Percentiles rank a stretch among this genome's conserved stretches.
phyloP scores from a whole-genome alignment of 2,329 filamentous ascomycete species.

The Fusarium oligoseptatum region DNA sequence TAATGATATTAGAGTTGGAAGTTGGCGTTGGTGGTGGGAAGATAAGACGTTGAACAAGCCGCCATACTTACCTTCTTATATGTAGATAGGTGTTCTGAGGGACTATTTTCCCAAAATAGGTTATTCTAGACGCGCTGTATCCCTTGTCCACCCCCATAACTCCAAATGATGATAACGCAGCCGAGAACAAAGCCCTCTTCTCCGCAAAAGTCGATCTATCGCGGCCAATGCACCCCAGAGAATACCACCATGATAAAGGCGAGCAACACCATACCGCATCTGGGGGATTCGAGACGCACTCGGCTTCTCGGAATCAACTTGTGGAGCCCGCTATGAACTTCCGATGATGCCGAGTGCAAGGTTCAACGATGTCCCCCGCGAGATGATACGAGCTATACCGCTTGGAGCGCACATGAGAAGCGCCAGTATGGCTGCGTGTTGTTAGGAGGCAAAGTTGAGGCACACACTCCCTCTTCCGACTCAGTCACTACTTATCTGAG shows the following conservation, averaged over 20 bases:
- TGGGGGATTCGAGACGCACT: constrained; percentile 10
- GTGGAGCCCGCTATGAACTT: background rate
- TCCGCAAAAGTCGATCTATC: background rate
- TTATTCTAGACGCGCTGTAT: constrained; percentile 1
- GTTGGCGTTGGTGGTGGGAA: background rate
- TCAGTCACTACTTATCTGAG: background rate
- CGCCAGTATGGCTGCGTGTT: background rate
- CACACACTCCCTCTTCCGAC: background rate
- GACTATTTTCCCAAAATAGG: background rate
- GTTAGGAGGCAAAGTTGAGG: background rate
- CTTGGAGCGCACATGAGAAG: background rate
- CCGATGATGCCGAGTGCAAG: background rate
- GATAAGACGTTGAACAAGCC: background rate
- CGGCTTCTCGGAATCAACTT: background rate
- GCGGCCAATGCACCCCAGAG: background rate
- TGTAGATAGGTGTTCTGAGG: background rate
- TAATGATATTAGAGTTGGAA: background rate
- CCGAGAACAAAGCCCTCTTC: background rate
- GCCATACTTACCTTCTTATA: background rate
- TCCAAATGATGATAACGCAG: background rate
- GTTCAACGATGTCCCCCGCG: background rate
- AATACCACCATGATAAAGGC: background rate
- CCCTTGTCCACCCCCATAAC: background rate
- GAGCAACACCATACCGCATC: background rate
- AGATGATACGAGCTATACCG: background rate